A percentile compares a stretch with the other conserved stretches of the same genome.
Evolutionary conservation across 2,329 filamentous ascomycete species (phyloP).

Genomic region (Myotisia sp.): DNA sequence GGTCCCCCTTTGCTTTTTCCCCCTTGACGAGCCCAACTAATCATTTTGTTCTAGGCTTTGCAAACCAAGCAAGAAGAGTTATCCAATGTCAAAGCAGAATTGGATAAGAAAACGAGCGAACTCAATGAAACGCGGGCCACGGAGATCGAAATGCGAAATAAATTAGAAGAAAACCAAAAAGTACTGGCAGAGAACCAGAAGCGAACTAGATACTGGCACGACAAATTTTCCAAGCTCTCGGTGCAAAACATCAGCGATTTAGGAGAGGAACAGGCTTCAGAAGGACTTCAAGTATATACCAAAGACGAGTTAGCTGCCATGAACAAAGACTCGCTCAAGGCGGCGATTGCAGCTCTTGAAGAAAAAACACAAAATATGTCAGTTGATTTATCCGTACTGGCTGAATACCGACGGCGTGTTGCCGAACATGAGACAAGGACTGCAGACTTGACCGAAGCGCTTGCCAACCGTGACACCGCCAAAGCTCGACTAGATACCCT

Average conservation of each 20-base stretch:
- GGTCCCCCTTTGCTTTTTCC: background rate
- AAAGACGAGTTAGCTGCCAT: slow-evolving; percentile 52
- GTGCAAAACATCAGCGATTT: slow-evolving; percentile 70
- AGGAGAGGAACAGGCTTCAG: slow-evolving; percentile 36
- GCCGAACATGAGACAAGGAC: slow-evolving; percentile 69
- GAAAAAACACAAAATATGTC: slow-evolving; percentile 70
- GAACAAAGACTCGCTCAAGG: slow-evolving; percentile 48
- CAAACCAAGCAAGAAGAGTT: slow-evolving; percentile 69
- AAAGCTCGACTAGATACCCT: slow-evolving; percentile 91
- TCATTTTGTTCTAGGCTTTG: slow-evolving; percentile 40
- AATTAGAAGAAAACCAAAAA: slow-evolving; percentile 93
- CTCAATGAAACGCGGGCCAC: slow-evolving; percentile 76
- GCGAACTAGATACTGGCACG: slow-evolving; percentile 69
- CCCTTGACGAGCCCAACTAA: slow-evolving; percentile 1
- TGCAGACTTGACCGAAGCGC: slow-evolving; percentile 67
- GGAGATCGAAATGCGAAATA: slow-evolving; percentile 97
- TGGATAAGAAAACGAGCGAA: slow-evolving; percentile 73
- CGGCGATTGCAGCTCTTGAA: slow-evolving; percentile 51
- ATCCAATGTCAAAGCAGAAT: slow-evolving; percentile 60
- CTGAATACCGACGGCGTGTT: slow-evolving; percentile 74
- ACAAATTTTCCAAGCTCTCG: slow-evolving; percentile 71
- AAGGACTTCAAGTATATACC: slow-evolving; percentile 59
- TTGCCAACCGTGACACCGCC: slow-evolving; percentile 64
- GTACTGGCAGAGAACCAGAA: slow-evolving; percentile 73
- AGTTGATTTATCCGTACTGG: slow-evolving; percentile 77